A percentile compares a stretch with the other conserved stretches of the same genome.
Conservation (phyloP, 2,329 filamentous ascomycete species). For the Atkinsonella hypoxylon region DNA sequence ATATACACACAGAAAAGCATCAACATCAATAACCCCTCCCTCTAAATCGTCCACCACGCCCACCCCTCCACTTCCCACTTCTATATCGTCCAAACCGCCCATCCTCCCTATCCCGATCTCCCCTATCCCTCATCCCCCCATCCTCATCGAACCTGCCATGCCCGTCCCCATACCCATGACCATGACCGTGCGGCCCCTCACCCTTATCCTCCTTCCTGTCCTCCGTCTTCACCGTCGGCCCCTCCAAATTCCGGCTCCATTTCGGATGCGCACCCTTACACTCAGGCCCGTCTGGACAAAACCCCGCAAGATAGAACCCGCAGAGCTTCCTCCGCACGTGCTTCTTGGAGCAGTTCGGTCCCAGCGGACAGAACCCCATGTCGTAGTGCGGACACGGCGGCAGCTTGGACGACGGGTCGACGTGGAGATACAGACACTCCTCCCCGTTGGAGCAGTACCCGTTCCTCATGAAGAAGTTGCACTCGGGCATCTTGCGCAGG, state of each 20-base stretch:
- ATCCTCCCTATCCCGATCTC: conserved; percentile 25
- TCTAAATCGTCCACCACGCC: conserved; percentile 22
- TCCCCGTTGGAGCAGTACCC: conserved; percentile 95
- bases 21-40: conserved; percentile 3
- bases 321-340: conserved; percentile 78
- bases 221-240: conserved; percentile 57
- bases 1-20: not conserved
- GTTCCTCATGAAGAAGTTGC: conserved; percentile 88
- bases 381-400: conserved; percentile 87
- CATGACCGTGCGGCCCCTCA: conserved; percentile 20
- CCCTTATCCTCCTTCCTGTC: conserved; percentile 40
- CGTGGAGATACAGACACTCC: conserved; percentile 87
- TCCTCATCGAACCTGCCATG: conserved; percentile 18
- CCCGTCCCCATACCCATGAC: conserved; percentile 21
- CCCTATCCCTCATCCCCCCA: conserved; percentile 13
- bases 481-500: conserved; percentile 94
- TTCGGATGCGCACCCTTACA: conserved; percentile 78
- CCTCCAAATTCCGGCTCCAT: conserved; percentile 67
- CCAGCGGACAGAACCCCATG: conserved; percentile 84
- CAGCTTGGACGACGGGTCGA: conserved; percentile 68
- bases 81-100: conserved; percentile 20
- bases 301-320: conserved; percentile 78
- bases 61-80: conserved; percentile 26
- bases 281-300: conserved; percentile 69
- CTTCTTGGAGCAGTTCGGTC: conserved; percentile 75